Evolutionary conservation across 176 grass and related monocot genomes (phyloP).

Genomic region (Neostapfia colusana): DNA sequence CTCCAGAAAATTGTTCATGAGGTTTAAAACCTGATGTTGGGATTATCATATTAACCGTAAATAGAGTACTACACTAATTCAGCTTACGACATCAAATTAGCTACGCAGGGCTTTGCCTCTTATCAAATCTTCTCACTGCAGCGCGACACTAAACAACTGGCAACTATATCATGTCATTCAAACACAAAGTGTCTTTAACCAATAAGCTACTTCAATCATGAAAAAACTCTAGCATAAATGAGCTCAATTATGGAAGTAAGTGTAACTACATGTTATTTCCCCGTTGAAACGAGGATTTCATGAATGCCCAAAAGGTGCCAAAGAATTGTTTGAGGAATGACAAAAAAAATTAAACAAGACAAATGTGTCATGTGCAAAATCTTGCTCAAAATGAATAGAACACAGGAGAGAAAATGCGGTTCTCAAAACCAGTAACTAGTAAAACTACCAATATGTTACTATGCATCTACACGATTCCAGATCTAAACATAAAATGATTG

Average conservation of each 20-base stretch:
- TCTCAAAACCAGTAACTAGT: background rate
- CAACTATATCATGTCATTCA: background rate
- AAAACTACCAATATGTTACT: background rate
- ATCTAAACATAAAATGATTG: background rate
- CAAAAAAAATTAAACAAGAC: background rate
- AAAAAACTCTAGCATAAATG: background rate
- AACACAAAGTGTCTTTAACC: background rate
- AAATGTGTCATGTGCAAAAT: background rate
- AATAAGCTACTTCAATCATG: background rate
- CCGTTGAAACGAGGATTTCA: background rate
- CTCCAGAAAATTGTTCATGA: background rate
- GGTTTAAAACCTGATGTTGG: background rate
- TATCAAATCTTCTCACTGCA: constrained; percentile 6
- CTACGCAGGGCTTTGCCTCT: background rate
- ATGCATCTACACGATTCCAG: background rate
- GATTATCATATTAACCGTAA: background rate
- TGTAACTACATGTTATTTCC: background rate
- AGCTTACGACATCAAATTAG: background rate
- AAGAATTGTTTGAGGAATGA: no score
- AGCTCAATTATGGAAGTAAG: background rate
- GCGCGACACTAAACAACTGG: background rate
- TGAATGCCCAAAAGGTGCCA: background rate
- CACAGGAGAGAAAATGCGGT: background rate
- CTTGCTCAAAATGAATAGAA: background rate
- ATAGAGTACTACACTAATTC: background rate